These are phyloP conservation scores for Hyparrhenia diplandra DNA, from an alignment of 176 grass and related monocot genomes.

Conservation along the genomic window DNA sequence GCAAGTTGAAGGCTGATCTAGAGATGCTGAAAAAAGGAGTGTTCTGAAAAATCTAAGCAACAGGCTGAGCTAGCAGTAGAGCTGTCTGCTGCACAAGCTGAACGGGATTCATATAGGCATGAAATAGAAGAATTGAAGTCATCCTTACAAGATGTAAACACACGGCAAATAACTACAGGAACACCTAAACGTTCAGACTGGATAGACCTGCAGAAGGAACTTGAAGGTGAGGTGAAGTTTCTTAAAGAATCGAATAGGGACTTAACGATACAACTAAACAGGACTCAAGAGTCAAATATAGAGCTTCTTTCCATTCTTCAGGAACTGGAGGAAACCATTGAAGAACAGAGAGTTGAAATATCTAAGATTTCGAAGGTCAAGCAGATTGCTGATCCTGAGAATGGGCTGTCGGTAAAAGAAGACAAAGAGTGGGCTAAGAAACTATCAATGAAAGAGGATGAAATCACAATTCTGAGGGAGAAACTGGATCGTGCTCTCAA, in stretches of 20 bases:
- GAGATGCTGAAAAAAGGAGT: constrained; percentile 92
- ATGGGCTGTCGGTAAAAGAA: constrained; percentile 23
- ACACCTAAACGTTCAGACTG: constrained; percentile 46
- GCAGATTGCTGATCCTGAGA: constrained; percentile 16
- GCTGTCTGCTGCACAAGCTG: constrained; percentile 69
- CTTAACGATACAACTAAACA: constrained; percentile 74
- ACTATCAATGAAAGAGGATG: constrained; percentile 68
- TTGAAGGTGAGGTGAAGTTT: constrained; percentile 83
- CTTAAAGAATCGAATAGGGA: constrained; percentile 80
- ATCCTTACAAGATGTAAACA: constrained; percentile 43
- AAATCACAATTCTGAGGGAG: constrained; percentile 61
- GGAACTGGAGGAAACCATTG: constrained; percentile 83
- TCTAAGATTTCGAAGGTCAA: constrained; percentile 42
- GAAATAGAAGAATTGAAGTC: constrained; percentile 82
- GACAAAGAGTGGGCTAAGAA: constrained; percentile 42
- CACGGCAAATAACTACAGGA: constrained; percentile 29
- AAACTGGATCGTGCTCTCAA: constrained; percentile 47
- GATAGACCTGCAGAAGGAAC: constrained; percentile 64
- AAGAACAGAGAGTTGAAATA: constrained; percentile 67
- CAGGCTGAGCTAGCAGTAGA: constrained; percentile 63
- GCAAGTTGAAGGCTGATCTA: constrained; percentile 92
- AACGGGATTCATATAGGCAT: constrained; percentile 65
- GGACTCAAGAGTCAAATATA: constrained; percentile 77
- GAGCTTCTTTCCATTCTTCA: constrained; percentile 82
- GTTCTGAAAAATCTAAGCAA: constrained; percentile 79